phyloP scores from a whole-genome alignment of 805 yeast genomes.

The Sungouiozyma ichnusensis region DNA sequence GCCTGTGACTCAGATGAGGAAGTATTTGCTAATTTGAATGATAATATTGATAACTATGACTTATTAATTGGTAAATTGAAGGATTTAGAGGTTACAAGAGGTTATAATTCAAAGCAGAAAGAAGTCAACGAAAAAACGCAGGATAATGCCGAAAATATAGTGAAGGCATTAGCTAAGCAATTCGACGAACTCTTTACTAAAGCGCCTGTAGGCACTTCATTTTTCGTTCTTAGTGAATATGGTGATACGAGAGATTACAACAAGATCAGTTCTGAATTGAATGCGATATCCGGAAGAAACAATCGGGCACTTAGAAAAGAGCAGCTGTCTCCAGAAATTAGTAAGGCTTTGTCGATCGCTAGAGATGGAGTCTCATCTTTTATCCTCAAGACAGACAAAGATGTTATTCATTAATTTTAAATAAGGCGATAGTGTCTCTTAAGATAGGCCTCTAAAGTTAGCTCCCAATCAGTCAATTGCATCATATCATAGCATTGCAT shows the following conservation, averaged over 20 bases:
- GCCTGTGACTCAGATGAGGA: constrained; percentile 53
- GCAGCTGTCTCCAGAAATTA: constrained; percentile 36
- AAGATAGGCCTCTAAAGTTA: no score
- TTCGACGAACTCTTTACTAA: constrained; percentile 38
- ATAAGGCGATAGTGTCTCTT: no score
- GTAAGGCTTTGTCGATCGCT: constrained; percentile 39
- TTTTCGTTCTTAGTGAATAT: constrained; percentile 52
- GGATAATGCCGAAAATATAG: constrained; percentile 3
- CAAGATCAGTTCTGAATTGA: constrained; percentile 34
- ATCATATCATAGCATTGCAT: no score
- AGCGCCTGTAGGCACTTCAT: constrained; percentile 48
- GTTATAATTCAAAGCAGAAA: constrained; percentile 25
- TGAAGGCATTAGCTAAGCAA: constrained; percentile 33
- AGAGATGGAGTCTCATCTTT: constrained; percentile 52
- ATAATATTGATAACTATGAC: constrained; percentile 33
- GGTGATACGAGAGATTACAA: constrained; percentile 44
- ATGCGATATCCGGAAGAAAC: constrained; percentile 30
- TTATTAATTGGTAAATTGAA: constrained; percentile 46
- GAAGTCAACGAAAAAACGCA: constrained; percentile 1
- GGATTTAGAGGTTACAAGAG: constrained; percentile 42
- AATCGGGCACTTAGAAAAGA: constrained; percentile 35
- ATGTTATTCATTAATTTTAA: not conserved
- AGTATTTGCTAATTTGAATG: constrained; percentile 34
- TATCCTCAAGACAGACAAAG: constrained; percentile 30
- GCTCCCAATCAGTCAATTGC: no score